A percentile compares a stretch with the other conserved stretches of the same genome.
Evolutionary conservation across 345 rosid genomes (phyloP).

Genomic region (Syzygium aromaticum): DNA sequence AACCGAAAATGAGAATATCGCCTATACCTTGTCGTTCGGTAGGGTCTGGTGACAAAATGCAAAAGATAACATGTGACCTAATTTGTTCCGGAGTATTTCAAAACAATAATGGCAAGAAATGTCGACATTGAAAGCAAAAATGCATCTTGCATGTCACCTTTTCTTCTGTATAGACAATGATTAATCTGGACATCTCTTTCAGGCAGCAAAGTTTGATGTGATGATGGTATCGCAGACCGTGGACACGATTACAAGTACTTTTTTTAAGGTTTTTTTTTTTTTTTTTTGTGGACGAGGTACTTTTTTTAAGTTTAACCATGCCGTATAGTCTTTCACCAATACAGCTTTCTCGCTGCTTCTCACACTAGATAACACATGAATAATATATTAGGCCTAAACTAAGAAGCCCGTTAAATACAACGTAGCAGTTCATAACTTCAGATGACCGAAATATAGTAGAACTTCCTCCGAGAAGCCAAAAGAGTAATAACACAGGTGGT

Average conservation of each 20-base stretch:
- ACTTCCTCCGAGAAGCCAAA: background rate
- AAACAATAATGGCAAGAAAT: background rate
- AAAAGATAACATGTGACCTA: background rate
- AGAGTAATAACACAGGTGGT: background rate
- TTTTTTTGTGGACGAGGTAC: no score
- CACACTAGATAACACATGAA: background rate
- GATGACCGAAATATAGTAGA: background rate
- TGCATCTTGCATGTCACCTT: background rate
- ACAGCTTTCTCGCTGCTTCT: background rate
- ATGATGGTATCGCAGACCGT: background rate
- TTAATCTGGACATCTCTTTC: background rate
- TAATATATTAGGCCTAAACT: background rate
- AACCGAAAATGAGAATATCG: background rate
- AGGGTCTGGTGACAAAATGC: background rate
- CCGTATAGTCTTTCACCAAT: background rate
- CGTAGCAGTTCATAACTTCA: background rate
- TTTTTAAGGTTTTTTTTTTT: no score
- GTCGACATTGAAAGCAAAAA: background rate
- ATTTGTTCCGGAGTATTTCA: background rate
- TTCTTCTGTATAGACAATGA: background rate
- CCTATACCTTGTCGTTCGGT: background rate
- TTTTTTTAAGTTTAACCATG: background rate
- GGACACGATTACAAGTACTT: background rate
- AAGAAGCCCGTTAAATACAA: background rate
- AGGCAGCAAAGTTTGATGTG: background rate